These are phyloP conservation scores for Neurospora sp. DNA, from an alignment of 495 filamentous ascomycete genomes.

Conservation along the genomic window DNA sequence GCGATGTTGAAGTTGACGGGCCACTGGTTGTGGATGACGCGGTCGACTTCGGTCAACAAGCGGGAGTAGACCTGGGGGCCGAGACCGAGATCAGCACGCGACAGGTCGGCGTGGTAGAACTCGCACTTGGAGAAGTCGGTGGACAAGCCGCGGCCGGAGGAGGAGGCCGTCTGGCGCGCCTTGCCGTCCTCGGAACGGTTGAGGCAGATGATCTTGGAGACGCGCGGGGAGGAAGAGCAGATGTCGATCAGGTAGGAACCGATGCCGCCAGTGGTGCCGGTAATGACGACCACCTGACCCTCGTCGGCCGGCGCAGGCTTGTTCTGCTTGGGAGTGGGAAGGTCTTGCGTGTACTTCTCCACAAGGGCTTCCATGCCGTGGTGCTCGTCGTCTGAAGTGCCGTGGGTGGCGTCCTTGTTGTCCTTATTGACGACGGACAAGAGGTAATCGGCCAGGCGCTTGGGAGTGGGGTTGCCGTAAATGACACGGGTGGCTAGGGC, in stretches of 20 bases:
- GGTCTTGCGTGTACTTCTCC: conserved; percentile 28
- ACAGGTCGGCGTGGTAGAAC: conserved; percentile 43
- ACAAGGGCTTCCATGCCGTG: conserved; percentile 24
- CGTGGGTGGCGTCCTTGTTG: conserved; percentile 6
- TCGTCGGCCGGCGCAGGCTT: conserved; percentile 25
- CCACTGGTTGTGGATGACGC: conserved; percentile 56
- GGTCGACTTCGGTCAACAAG: conserved; percentile 30
- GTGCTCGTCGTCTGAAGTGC: conserved; percentile 13
- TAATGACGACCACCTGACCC: conserved; percentile 42
- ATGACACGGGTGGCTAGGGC: conserved; percentile 27
- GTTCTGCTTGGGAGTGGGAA: conserved; percentile 15
- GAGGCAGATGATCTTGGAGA: conserved; percentile 45
- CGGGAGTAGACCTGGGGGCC: conserved; percentile 22
- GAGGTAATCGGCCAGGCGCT: conserved; percentile 24
- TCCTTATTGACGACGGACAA: conserved; percentile 11
- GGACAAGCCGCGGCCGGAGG: conserved; percentile 25
- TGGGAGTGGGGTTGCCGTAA: conserved; percentile 30
- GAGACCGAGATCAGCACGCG: conserved; percentile 36
- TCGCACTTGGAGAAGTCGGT: conserved; percentile 31
- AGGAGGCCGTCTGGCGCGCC: conserved; percentile 20
- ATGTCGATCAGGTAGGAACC: conserved; percentile 46
- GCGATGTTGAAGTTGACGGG: conserved; percentile 52
- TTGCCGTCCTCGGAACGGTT: conserved; percentile 39
- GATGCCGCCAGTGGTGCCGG: conserved; percentile 49
- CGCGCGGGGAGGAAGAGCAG: conserved; percentile 24